Evolutionary conservation across 2,329 filamentous ascomycete genomes (phyloP).

Genomic region (Tolypocladium nubicola): DNA sequence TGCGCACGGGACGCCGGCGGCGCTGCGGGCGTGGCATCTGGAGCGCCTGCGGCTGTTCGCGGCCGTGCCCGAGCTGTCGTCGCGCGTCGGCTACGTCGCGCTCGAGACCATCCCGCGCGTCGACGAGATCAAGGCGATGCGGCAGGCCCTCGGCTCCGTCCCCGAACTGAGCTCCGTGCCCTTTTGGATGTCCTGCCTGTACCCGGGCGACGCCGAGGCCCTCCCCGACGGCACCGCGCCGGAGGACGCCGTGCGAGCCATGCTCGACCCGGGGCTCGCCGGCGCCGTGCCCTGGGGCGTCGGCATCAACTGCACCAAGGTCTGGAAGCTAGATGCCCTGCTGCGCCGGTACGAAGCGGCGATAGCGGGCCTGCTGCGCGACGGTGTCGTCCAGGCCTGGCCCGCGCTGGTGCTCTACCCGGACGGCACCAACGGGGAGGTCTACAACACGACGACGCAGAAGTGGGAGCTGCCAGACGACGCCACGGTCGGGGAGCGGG

Average conservation of each 20-base stretch:
- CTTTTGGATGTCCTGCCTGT: conserved; percentile 56
- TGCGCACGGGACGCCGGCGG: conserved; percentile 28
- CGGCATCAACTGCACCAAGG: conserved; percentile 60
- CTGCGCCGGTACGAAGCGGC: conserved; percentile 43
- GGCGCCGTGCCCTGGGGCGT: conserved; percentile 43
- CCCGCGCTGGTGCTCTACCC: conserved; percentile 55
- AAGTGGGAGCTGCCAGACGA: conserved; percentile 41
- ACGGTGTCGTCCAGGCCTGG: conserved; percentile 24
- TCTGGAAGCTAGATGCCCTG: conserved; percentile 47
- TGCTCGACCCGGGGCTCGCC: conserved; percentile 21
- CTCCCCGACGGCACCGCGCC: conserved; percentile 46
- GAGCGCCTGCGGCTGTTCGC: conserved; percentile 42
- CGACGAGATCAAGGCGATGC: conserved; percentile 50
- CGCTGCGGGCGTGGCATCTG: conserved; percentile 45
- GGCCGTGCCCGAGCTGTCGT: conserved; percentile 22
- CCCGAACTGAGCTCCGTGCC: conserved; percentile 18
- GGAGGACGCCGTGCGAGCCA: conserved; percentile 21
- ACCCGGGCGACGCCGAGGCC: conserved; percentile 38
- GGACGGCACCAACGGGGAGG: conserved; percentile 57
- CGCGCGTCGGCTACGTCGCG: conserved; percentile 42
- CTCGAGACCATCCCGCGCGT: conserved; percentile 57
- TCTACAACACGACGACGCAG: conserved; percentile 54
- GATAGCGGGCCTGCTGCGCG: conserved; percentile 24
- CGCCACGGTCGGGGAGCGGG: conserved; percentile 7
- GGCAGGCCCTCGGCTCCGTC: conserved; percentile 26